Base-by-base conservation (phyloP, 2,329 filamentous ascomycete genomes). In the Exophiala spinifera region DNA sequence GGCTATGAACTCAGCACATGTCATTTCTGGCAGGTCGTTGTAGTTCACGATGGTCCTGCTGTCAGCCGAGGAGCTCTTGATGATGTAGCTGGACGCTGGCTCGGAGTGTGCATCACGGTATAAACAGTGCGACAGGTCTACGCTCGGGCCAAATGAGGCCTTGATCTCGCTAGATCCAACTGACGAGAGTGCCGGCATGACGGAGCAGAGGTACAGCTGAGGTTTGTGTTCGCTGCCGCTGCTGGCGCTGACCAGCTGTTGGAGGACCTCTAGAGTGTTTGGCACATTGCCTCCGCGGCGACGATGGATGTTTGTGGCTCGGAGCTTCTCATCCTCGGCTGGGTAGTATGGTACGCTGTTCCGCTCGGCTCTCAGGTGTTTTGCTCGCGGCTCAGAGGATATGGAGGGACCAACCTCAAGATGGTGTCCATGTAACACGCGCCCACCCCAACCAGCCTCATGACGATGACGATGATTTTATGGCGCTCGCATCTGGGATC, bases 271-370 rank as follows among this genome's bases (percentile, higher is more conserved):
- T 31, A 89, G 78, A 3, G 82, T 81, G 67, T 91, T 91, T 10
- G 84, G 80, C 59, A 84, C 84, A 68, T 91, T 91, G 28, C 87
- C 87, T 49, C 88, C 87, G 21, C 86, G 80, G 25, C 87, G 81
- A 40, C 78, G 77, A 33, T 74, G 71, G 51, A 87, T 67, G 20
- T 66, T 75, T 1, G 80, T 79, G 15, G 87, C 86, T 28, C 87
- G 84, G 37, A 88, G 75, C 69, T 91, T 91, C 45, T 82, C 79
- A 72, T 91, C 87, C 71, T 91, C 87, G 5, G 70, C 69, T 11
- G 25, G 45, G 10, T 44, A 44, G 11, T 44, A 44, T n/a, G 42
- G 42, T 13, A 44, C 20, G 10, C 42, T 37, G 45, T 36, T 19
- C 11, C n/a, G 17, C 25, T 15, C 10, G 11, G 17, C 11, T n/a